These are phyloP conservation scores for Lepraria neglecta DNA, from an alignment of 495 filamentous ascomycete species.

Conservation along the genomic window DNA sequence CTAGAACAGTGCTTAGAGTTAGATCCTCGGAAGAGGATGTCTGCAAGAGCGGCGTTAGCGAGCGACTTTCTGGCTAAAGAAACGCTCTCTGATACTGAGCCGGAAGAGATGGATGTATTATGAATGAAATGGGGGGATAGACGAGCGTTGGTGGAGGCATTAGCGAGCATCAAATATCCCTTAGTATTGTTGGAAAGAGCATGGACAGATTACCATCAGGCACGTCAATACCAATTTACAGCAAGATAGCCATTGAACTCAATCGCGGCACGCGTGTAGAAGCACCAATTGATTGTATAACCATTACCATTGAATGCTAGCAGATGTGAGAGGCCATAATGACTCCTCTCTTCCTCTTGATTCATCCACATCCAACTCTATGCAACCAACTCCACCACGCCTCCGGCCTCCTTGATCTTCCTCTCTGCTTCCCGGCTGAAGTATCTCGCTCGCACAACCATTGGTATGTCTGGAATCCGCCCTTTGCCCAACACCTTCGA, in stretches of 20 bases:
- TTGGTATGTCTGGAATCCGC: slow-evolving; percentile 72
- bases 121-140: slow-evolving; percentile 16
- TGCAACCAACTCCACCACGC: slow-evolving; percentile 85
- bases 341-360: background rate
- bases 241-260: too few relatives aligned
- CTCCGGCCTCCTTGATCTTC: slow-evolving; percentile 93
- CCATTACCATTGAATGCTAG: slow-evolving; percentile 10
- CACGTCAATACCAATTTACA: too few relatives aligned
- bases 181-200: too few relatives aligned
- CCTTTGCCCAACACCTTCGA: slow-evolving; percentile 92
- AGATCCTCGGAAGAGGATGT: slow-evolving; percentile 64
- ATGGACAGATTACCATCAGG: too few relatives aligned
- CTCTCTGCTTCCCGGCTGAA: slow-evolving; percentile 83
- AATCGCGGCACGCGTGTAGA: background rate
- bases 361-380: slow-evolving; percentile 39
- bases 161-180: slow-evolving; percentile 14
- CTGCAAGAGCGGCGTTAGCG: slow-evolving; percentile 59
- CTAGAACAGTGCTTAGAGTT: slow-evolving; percentile 63
- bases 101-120: slow-evolving; percentile 47
- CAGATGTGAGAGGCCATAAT: slow-evolving; percentile 1
- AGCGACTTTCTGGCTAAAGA: slow-evolving; percentile 25
- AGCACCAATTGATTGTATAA: background rate
- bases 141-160: background rate
- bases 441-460: slow-evolving; percentile 83
- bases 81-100: slow-evolving; percentile 28